Percentiles rank a stretch among this genome's conserved stretches.
Evolutionary conservation across 176 grass and related monocot genomes (phyloP).

Genomic region (Juncus effusus): DNA sequence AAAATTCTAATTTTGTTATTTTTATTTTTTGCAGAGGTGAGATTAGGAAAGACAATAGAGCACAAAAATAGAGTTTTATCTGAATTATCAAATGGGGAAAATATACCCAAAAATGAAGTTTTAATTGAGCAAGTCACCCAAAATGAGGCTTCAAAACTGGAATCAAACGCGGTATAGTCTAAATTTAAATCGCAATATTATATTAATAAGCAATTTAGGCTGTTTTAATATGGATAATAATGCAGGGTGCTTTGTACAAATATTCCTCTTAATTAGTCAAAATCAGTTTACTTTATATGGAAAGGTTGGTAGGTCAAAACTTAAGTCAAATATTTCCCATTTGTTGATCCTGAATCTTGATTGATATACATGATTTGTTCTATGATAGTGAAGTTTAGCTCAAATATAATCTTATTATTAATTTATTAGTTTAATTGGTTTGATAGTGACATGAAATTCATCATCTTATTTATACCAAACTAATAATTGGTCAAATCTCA

Average conservation of each 20-base stretch:
- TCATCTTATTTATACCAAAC: background rate
- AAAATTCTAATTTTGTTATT: background rate
- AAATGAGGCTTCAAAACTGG: conserved; percentile 3
- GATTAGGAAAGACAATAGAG: conserved; percentile 25
- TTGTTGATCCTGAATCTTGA: background rate
- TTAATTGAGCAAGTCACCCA: conserved; percentile 39
- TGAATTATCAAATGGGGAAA: conserved; percentile 22
- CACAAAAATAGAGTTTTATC: conserved; percentile 48
- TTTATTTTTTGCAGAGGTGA: conserved; percentile 24
- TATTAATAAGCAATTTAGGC: conserved; percentile 1
- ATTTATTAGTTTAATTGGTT: background rate
- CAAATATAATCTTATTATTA: conserved; percentile 2
- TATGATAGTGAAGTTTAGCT: conserved; percentile 16
- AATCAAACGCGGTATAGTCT: conserved; percentile 26
- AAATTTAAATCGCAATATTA: conserved; percentile 13
- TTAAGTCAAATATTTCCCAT: conserved; percentile 8
- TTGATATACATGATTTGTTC: conserved; percentile 15
- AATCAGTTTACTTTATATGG: conserved; percentile 5
- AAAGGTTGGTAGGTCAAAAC: conserved; percentile 16
- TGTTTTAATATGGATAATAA: conserved; percentile 1
- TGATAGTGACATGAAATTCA: background rate
- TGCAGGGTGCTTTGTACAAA: background rate
- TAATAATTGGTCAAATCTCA: too few species aligned
- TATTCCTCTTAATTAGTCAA: too few species aligned
- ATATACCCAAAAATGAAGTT: conserved; percentile 16